phyloP scores from a whole-genome alignment of 345 rosid species.

The Physaria fendleri region DNA sequence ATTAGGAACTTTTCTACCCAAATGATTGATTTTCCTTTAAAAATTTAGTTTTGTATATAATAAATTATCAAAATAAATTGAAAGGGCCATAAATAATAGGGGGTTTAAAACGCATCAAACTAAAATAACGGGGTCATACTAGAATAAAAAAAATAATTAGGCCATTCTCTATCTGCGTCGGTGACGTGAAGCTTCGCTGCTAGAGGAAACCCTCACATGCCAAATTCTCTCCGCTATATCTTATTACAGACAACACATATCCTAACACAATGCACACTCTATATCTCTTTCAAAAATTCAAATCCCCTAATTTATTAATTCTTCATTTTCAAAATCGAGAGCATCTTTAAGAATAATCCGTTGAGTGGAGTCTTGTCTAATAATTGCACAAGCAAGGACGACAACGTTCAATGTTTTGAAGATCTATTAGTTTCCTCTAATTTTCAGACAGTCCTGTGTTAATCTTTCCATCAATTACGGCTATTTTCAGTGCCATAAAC shows the following conservation, averaged over 20 bases:
- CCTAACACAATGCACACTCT: constrained; percentile 13
- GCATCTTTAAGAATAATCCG: constrained; percentile 1
- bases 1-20: too few species aligned
- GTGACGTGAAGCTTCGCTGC: constrained; percentile 31
- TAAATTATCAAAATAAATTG: not conserved
- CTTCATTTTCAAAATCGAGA: constrained; percentile 7
- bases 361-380: too few species aligned
- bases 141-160: constrained; percentile 5
- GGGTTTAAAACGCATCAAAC: not conserved
- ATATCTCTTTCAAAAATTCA: constrained; percentile 13
- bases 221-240: too few species aligned
- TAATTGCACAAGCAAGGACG: too few species aligned
- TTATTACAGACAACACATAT: constrained; percentile 28
- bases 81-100: not conserved
- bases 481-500: too few species aligned
- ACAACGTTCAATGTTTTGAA: too few species aligned
- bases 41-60: not conserved
- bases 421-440: too few species aligned
- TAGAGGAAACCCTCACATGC: too few species aligned
- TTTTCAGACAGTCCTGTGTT: too few species aligned
- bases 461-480: too few species aligned
- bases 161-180: constrained; percentile 26
- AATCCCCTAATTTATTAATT: not conserved
- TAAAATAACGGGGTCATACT: not conserved
- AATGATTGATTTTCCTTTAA: too few species aligned